Base-by-base conservation (phyloP, 2,329 filamentous ascomycete species). In the Fusarium palustre region DNA sequence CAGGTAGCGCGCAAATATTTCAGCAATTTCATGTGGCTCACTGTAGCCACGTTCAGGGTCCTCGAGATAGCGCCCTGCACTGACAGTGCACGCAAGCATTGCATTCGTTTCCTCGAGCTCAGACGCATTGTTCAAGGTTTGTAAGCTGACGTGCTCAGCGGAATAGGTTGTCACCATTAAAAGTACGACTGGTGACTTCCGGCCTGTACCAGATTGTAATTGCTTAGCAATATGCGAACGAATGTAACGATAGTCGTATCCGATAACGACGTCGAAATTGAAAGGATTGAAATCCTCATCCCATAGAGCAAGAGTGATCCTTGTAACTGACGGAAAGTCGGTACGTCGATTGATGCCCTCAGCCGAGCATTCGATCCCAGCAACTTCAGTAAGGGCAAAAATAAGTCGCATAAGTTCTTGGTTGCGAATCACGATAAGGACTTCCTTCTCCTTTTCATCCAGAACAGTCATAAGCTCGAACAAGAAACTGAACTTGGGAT, bases 401-500 rank as follows among this genome's bases (percentile, higher is more conserved):
- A 91, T 77, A 33, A 89, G 82, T 31, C 85, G 82, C 41, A 87
- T 76, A 9, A 87, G 77, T 31, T 81, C 79, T 12, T 82, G 81
- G 8, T 84, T 82, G 22, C 84, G 84, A 11, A 82, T 85, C 13
- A 90, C 72, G 25, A 91, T 82, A 16, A 89, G 76, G 10, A 90
- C 75, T 36, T 82, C 85, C 38, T 81, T 82, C 13, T 83, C 79
- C 15, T 78, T 75, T 18, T 78, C 76, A 72, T 22, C 83, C 78
- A 31, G 90, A 74, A 5, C 46, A 15, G 60, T 34, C 59, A 70
- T 48, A 7, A 91, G 78, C 65, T 89, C 86, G 45, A 82, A 84
- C 8, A 90, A 71, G 68, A 91, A 90, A 33, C 82, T 83, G 69
- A 86, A 88, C 69, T 91, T 91, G 56, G 86, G 79, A 75, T 88